Base-by-base conservation (phyloP, 805 yeast genomes). In the Scheffersomyces stipitis region DNA sequence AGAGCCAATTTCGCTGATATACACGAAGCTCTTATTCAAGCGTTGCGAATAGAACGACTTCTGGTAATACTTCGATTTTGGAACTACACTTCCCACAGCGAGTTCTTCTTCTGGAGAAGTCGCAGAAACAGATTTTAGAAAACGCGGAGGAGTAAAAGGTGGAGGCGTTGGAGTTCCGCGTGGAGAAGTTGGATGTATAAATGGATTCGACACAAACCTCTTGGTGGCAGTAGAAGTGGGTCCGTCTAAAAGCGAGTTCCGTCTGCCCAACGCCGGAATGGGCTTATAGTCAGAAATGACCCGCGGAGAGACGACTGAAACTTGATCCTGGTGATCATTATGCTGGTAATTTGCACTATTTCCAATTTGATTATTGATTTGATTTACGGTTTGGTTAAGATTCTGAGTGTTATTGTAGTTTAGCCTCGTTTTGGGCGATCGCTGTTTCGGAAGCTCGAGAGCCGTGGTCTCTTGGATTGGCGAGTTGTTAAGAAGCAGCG, bases 1-100 rank as follows among this genome's bases (percentile, higher is more conserved):
- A 15, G 65, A 49, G 1, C 95, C 95, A 4, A 85, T 65, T 29
- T 72, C 66, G 30, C 56, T 60, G 0, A 61, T 42, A 22, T 42
- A 54, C 12, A 23, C 24, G 37, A 36, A 54, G 10, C 36, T 23
- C 16, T 24, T 32, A 15, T 30, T 28, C 4, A 37, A 22, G 15
- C 17, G 30, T 4, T 46, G 38, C 5, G 55, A 51, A 12, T 20
- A 26, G 24, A 45, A 50, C 5, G 22, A 20, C 4, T 37, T 27
- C 15, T 26, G 7, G 15, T 33, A 10, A 20, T 36, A 37, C 14
- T 37, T 40, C n/a, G 38, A 34, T 10, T 5, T 3, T 13, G 9
- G 23, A 9, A 3, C 24, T n/a, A n/a, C n/a, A n/a, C n/a, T n/a
- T 7, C 24, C 24, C 10, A 7, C 24, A 7, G 24, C 24, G 7